Base-by-base conservation (phyloP, 352 stramenopile species). In the Elongisporangium senticosum region DNA sequence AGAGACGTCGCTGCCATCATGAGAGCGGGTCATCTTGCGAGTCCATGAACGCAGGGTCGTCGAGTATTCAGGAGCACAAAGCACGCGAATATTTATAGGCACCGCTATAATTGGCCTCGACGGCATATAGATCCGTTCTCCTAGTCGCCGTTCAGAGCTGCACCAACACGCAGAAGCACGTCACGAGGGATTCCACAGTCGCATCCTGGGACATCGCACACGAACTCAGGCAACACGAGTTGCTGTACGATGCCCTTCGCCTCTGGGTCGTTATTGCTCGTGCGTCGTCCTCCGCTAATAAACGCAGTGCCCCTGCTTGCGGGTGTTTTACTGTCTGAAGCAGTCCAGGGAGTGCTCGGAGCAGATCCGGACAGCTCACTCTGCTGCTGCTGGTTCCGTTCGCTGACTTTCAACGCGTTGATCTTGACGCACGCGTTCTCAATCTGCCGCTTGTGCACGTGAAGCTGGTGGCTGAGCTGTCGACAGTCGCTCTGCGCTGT, bases 131-230 rank as follows among this genome's bases (percentile, higher is more conserved):
- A 43, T 43, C 4, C 33, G 33, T 43, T 43, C 33, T 43, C 33
- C 13, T 43, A 78, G 4, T 88, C 78, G 19, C 77, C 75, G 50
- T 88, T 88, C 20, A 88, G 53, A 15, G 57, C 68, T 15, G 69
- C 65, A 13, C 60, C 74, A 4, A 83, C 72, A 14, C 78, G 74
- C 15, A 80, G 53, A 37, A 87, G 87, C 15, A 89, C 79, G 55
- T 87, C 68, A 22, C 79, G 72, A 33, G 79, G 76, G 43, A 89
- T 83, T 4, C 74, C 79, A 20, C 79, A 89, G 11, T 22, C 56
- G 49, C 76, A 89, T 2, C 72, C 76, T 15, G 72, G 63, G 4
- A 80, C 68, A 61, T 82, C 76, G 58, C 79, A 89, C 7, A 89
- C 76, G 49, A 62, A 77, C 1, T 61, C 61, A 4, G 53, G 22